Evolutionary conservation across 2,329 filamentous ascomycete species (phyloP).

Genomic region (Hysterium pulicare): DNA sequence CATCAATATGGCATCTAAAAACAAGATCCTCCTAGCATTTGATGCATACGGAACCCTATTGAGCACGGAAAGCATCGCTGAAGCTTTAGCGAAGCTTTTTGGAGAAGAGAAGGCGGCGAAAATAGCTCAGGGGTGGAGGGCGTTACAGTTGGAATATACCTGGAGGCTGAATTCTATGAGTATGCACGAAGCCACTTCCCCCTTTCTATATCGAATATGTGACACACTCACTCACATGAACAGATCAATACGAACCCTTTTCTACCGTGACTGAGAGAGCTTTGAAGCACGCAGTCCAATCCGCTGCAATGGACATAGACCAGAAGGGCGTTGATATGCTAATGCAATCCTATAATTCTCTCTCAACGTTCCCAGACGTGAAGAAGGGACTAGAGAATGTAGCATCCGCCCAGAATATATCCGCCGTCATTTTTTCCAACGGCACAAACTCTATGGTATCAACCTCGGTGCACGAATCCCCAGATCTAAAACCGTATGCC

Average conservation of each 20-base stretch:
- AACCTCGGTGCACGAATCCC: conserved; percentile 57
- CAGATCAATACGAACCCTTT: conserved; percentile 62
- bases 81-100: conserved; percentile 56
- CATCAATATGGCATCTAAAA: conserved; percentile 62
- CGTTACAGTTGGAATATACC: conserved; percentile 73
- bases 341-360: conserved; percentile 62
- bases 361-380: conserved; percentile 65
- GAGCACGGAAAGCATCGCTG: conserved; percentile 66
- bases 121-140: conserved; percentile 62
- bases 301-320: conserved; percentile 43
- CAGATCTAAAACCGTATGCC: conserved; percentile 51
- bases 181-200: conserved; percentile 33
- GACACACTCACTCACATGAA: background rate
- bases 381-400: conserved; percentile 45
- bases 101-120: conserved; percentile 55
- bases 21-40: conserved; percentile 63
- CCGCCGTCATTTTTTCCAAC: conserved; percentile 67
- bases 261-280: conserved; percentile 60
- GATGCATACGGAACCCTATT: conserved; percentile 74
- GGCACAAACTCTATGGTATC: conserved; percentile 62
- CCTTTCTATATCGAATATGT: background rate
- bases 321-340: conserved; percentile 47
- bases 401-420: conserved; percentile 36
- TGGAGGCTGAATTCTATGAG: conserved; percentile 75
- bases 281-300: conserved; percentile 62